Evolutionary conservation across 495 filamentous ascomycete genomes (phyloP).

Genomic region (Trichocladium uniseriatum): DNA sequence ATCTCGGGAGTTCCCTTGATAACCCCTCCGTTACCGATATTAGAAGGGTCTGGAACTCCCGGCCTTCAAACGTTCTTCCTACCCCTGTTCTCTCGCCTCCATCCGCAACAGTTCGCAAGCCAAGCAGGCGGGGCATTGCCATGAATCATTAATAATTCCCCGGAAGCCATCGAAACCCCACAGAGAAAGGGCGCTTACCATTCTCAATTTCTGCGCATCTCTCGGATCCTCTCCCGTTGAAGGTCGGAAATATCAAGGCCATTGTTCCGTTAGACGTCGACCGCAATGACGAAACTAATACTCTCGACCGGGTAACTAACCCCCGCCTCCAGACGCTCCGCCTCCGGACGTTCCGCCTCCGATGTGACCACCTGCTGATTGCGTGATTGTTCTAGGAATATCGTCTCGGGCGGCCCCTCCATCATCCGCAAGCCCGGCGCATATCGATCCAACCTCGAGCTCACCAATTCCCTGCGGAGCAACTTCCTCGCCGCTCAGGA

Average conservation of each 20-base stretch:
- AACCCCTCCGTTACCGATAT: too few relatives aligned
- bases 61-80: neutral
- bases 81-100: neutral
- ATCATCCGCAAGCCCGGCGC: constrained; percentile 66
- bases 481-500: constrained; percentile 69
- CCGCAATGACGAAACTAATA: constrained; percentile 63
- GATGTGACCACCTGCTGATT: constrained; percentile 11
- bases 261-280: neutral
- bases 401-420: constrained; percentile 69
- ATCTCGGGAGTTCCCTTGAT: neutral
- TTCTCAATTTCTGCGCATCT: neutral
- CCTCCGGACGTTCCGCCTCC: neutral
- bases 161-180: constrained; percentile 17
- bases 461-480: constrained; percentile 72
- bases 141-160: constrained; percentile 28
- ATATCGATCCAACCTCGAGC: constrained; percentile 77
- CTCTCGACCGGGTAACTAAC: constrained; percentile 75
- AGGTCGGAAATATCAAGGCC: neutral
- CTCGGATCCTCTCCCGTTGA: neutral
- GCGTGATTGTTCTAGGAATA: constrained; percentile 51
- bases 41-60: neutral
- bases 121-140: constrained; percentile 15
- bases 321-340: too few relatives aligned
- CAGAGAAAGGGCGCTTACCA: constrained; percentile 3
- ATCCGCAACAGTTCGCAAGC: neutral